Base-by-base conservation (phyloP, 2,329 filamentous ascomycete genomes). In the Ophiosphaerella herpotricha region DNA sequence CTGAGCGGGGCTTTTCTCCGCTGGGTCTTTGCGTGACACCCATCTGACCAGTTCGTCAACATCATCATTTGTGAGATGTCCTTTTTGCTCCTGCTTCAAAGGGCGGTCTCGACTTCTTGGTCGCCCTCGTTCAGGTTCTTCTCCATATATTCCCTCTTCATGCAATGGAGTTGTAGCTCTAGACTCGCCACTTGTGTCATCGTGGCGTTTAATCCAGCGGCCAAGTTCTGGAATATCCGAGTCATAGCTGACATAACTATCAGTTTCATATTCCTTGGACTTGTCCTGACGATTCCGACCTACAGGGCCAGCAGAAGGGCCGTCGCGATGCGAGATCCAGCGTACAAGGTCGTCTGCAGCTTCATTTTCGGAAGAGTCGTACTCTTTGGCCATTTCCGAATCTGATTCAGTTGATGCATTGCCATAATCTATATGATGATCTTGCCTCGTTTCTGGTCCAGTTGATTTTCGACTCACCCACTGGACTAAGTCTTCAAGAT, bases 401-500 rank as follows among this genome's bases (percentile, higher is more conserved):
- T 72, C 69, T 3, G 65, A 63, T 33, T 61, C 64, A 9, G 68
- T 71, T 0, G 66, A 65, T 16, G 58, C 64, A 24, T 70, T 65
- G 40, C 63, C 67, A 36, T 61, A 67, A 2, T 60, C 51, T 2
- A 41, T 50, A n/a, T 42, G 45, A 38, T 11, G 34, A 43, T 35
- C 41, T 13, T 46, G 47, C n/a, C 41, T 52, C 4, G 39, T 31
- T 18, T 51, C 49, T 0, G 39, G 39, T 2, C 33, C 39, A 18
- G 39, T 8, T 4, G 61, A 55, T 37, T 55, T 64, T 13, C 61
- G 57, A 35, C 63, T 66, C 9, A 58, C 63, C 42, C 56, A 64
- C 9, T 54, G 57, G 32, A 72, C 63, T 6, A 69, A 52, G 2
- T 72, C 69, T 1, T 71, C 66, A 1, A 71, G 65, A 31, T 71